Base-by-base conservation (phyloP, 208 protist species). In the Leishmania arabica region DNA sequence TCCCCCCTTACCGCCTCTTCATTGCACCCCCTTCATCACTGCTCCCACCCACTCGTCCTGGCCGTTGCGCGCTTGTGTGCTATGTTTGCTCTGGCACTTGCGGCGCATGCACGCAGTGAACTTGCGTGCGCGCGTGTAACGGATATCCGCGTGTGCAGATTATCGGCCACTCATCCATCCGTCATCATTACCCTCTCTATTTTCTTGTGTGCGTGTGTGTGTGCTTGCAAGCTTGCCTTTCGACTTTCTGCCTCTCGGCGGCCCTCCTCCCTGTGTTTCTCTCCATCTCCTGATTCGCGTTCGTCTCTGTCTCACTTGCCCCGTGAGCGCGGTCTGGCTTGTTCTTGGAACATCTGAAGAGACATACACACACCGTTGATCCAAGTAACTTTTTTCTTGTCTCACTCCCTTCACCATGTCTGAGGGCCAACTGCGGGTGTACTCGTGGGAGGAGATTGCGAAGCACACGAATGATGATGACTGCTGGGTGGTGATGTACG, bases 401-500 rank as follows among this genome's bases (percentile, higher is more conserved):
- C 45, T 75, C 37, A 49, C 53, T 75, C 37, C 68, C 56, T 13
- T 68, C 21, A 83, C 34, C 64, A 95, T 96, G 91, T 80, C 90
- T 13, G 75, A 81, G 64, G 7, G 19, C 37, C 80, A 91, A 21
- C 82, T 94, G 0, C 74, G 76, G 34, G 83, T 91, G 54, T 97
- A 90, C 86, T 92, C 95, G 69, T 96, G 95, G 88, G 95, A 94
- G 69, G 95, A 98, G 85, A 93, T 98, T 40, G 72, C 79, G 49
- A 95, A 96, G 89, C 97, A 99, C 83, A 95, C 96, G 77, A 92
- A 83, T 27, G 93, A 96, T 37, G 88, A 84, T 8, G 96, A 98
- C 82, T 96, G 95, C 76, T 99, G 98, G 98, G 91, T 98, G 1
- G 94, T 98, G 53, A 83, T 99, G 75, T 94, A 98, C 78, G 93